Conservation (phyloP, 495 filamentous ascomycete species). For the Hypoxylon subgilvum region DNA sequence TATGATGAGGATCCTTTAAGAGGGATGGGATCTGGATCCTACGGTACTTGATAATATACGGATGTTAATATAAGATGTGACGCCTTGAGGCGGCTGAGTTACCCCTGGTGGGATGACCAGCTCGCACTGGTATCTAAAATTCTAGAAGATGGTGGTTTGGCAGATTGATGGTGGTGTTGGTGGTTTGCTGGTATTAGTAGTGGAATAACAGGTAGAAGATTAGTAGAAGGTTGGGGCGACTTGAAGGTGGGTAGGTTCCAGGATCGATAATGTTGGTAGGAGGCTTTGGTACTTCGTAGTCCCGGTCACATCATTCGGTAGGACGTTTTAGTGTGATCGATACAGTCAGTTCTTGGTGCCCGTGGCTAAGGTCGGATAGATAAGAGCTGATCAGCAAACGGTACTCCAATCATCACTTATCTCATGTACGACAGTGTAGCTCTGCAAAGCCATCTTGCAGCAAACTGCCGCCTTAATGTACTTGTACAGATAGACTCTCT, state of each 20-base stretch:
- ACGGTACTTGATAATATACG: background rate
- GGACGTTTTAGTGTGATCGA: constrained; percentile 33
- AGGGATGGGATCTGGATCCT: background rate
- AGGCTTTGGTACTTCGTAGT: too few relatives aligned
- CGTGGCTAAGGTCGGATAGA: constrained; percentile 20
- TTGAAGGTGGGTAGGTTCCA: constrained; percentile 30
- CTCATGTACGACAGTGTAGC: background rate
- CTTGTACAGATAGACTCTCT: too few relatives aligned
- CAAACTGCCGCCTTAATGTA: too few relatives aligned
- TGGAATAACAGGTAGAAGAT: background rate
- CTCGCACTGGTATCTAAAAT: constrained; percentile 6
- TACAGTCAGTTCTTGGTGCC: too few relatives aligned
- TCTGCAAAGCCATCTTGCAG: too few relatives aligned
- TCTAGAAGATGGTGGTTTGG: constrained; percentile 14
- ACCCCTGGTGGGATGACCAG: constrained; percentile 27
- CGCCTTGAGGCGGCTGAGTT: constrained; percentile 14
- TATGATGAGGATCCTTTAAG: constrained; percentile 4
- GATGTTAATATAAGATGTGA: background rate
- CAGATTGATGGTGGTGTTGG: constrained; percentile 3
- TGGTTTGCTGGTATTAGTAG: background rate
- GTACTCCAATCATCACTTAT: background rate
- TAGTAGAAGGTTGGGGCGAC: constrained; percentile 15
- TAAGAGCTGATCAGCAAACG: background rate
- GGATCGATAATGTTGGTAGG: too few relatives aligned
- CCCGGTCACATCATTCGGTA: constrained; percentile 23